Evolutionary conservation across 164 flowering plant genomes (phyloP).

Genomic region (Vitis rupestris): DNA sequence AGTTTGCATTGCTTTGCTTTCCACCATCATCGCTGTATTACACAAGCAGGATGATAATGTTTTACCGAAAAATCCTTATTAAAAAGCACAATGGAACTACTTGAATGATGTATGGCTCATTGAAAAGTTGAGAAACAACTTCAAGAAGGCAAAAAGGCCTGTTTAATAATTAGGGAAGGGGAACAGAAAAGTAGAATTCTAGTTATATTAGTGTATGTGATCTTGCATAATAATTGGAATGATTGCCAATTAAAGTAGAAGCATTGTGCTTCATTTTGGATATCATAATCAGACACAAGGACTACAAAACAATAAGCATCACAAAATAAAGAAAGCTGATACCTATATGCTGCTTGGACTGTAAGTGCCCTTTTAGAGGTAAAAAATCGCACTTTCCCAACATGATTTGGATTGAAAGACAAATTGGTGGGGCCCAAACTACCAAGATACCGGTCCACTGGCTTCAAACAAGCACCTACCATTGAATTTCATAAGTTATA

Average conservation of each 20-base stretch:
- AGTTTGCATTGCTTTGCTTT: conserved; percentile 53
- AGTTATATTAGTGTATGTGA: no score
- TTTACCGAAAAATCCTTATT: neutral
- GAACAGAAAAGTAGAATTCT: no score
- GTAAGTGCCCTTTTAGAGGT: conserved; percentile 31
- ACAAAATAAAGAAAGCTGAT: conserved; percentile 4
- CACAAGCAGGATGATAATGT: neutral
- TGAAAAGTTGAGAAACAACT: no score
- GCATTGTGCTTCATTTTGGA: no score
- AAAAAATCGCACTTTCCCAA: conserved; percentile 21
- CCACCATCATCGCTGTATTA: conserved; percentile 52
- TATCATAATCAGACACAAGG: no score
- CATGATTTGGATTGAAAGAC: conserved; percentile 25
- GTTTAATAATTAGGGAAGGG: no score
- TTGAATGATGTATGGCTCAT: no score
- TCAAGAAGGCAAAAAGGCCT: no score
- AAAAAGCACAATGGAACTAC: no score
- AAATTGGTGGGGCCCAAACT: conserved; percentile 26
- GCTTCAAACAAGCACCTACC: conserved; percentile 42
- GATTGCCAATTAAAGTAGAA: no score
- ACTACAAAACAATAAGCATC: neutral
- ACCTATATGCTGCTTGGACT: conserved; percentile 59
- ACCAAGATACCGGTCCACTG: conserved; percentile 27
- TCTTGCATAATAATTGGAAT: no score
- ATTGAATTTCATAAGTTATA: neutral